Conservation (phyloP, 1,284 basidiomycete genomes). For the Microbotryomycetes sp. region DNA sequence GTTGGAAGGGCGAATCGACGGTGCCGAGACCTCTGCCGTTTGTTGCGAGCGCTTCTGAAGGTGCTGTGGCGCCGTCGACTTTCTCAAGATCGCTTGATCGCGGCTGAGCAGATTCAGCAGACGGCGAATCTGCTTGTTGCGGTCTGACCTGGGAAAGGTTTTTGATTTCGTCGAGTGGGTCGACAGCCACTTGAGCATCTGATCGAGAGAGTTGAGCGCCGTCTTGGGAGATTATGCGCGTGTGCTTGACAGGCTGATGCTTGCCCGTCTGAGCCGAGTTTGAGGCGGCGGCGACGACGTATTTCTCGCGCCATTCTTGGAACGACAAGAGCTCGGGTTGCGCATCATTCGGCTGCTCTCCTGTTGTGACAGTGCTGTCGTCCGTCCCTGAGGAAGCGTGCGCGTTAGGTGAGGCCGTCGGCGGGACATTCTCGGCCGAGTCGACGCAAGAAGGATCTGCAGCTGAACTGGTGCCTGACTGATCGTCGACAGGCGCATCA, state of each 20-base stretch:
- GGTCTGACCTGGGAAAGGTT: too few relatives aligned
- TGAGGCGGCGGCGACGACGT: slow-evolving; percentile 16
- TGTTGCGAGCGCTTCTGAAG: neutral
- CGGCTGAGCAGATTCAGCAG: too few relatives aligned
- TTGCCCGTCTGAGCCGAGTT: slow-evolving; percentile 27
- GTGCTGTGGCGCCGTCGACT: neutral
- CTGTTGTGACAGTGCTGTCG: neutral
- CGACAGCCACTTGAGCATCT: neutral
- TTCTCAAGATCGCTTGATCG: neutral
- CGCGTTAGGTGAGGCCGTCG: neutral
- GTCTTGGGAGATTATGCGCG: neutral
- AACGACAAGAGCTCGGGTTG: slow-evolving; percentile 63
- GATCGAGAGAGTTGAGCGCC: neutral
- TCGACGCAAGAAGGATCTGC: neutral
- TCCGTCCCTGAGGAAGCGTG: neutral
- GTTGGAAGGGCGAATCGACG: slow-evolving; percentile 15
- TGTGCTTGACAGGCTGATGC: slow-evolving; percentile 12
- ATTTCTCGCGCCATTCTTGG: slow-evolving; percentile 61
- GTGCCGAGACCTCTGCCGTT: neutral
- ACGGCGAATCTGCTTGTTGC: neutral
- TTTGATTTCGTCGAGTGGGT: too few relatives aligned
- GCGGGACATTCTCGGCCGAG: neutral
- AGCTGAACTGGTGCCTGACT: neutral
- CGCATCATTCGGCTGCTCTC: neutral
- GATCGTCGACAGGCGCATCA: neutral